Base-by-base conservation (phyloP, 163 green algal species). In the Scenedesmus sp. region DNA sequence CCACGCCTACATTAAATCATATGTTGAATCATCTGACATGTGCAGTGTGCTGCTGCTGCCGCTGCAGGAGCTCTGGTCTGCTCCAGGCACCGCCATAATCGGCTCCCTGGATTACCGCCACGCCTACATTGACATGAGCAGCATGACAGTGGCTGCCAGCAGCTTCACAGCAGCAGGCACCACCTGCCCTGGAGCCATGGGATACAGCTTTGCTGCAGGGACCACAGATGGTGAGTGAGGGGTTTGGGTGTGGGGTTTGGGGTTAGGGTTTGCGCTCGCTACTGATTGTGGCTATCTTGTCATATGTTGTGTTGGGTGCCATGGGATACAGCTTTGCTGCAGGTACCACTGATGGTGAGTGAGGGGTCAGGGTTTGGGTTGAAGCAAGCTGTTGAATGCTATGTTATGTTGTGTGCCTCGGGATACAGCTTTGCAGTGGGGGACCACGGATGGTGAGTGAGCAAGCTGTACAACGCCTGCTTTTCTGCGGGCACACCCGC, bases 141-240 rank as follows among this genome's bases (percentile, higher is more conserved):
- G 91, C 56, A 85, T 97, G 0, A 16, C 82, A 23, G 95, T 99
- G 60, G 52, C 16, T 13, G 89, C 88, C n/a, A 91, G 74, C 89
- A 88, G 91, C 26, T 94, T 87, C 86, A 97, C 94, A 2, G 84
- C 91, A 12, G 90, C 73, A 7, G 97, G 97, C 12, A 59, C 60
- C 23, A 98, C 97, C 10, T 99, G 97, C 94, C 91, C 91, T 15
- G 87, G 96, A 1, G 97, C 97, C 79, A 98, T 99, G 96, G 97
- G 97, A 87, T 98, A 97, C 84, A 96, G 96, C 90, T 99, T 99
- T 96, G 97, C 97, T 20, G 97, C 97, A 2, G 97, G 97, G 56
- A 99, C 97, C 55, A 99, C 97, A 18, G 97, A 99, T 62, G 97
- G 96, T 97, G 64, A 88, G 90, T 23, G 15, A 26, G 67, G 12